These are phyloP conservation scores for Elsinoe necatrix DNA, from an alignment of 2,329 filamentous ascomycete species.

Conservation along the genomic window DNA sequence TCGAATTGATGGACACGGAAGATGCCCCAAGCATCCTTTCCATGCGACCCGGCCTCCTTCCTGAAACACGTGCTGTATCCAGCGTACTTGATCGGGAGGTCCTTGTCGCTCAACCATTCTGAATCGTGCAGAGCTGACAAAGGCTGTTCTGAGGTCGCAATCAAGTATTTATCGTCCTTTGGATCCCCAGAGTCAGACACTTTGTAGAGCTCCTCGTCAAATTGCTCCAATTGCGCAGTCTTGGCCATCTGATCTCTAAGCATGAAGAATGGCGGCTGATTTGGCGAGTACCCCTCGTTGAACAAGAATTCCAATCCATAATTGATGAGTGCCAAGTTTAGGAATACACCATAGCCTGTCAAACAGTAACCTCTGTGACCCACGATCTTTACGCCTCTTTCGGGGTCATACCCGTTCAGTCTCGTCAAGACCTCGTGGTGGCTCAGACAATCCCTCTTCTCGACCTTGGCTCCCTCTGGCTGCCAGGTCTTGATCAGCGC, in stretches of 20 bases:
- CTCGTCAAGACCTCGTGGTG: slow-evolving; percentile 90
- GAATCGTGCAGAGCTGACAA: slow-evolving; percentile 79
- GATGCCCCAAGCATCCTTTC: slow-evolving; percentile 93
- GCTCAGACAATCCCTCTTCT: slow-evolving; percentile 72
- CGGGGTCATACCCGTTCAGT: slow-evolving; percentile 84
- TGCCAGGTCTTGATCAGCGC: slow-evolving; percentile 67
- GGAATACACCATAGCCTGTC: slow-evolving; percentile 77
- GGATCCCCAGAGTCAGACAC: slow-evolving; percentile 71
- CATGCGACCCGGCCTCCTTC: slow-evolving; percentile 86
- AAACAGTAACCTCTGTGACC: slow-evolving; percentile 93
- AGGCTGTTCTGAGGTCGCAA: slow-evolving; percentile 87
- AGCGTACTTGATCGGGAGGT: slow-evolving; percentile 79
- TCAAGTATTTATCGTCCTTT: slow-evolving; percentile 74
- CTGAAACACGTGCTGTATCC: slow-evolving; percentile 94
- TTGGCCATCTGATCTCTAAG: slow-evolving; percentile 93
- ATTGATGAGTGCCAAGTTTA: slow-evolving; percentile 89
- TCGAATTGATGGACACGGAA: slow-evolving; percentile 98
- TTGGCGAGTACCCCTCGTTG: slow-evolving; percentile 51
- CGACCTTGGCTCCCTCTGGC: slow-evolving; percentile 59
- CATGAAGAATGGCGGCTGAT: slow-evolving; percentile 87
- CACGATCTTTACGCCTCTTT: slow-evolving; percentile 86
- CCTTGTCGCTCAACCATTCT: slow-evolving; percentile 79
- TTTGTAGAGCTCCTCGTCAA: slow-evolving; percentile 97
- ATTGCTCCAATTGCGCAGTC: slow-evolving; percentile 92
- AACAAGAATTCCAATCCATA: slow-evolving; percentile 87